Base-by-base conservation (phyloP, 306 rosid species). In the Vigna reflexopilosa region DNA sequence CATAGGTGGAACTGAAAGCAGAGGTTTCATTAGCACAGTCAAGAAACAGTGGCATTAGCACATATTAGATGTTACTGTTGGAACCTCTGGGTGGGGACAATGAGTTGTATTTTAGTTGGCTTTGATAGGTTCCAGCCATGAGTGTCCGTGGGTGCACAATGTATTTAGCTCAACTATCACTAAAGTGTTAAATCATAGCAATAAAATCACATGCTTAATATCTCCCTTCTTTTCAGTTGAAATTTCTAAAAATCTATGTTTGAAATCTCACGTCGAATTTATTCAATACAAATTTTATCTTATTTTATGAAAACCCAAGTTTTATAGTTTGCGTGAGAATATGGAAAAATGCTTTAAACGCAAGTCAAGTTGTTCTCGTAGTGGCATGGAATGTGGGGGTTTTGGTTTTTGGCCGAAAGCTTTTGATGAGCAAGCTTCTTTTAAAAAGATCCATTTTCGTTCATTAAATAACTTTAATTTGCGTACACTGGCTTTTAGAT, bases 401-500 rank as follows among this genome's bases (percentile, higher is more conserved):
- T 59, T 59, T 59, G 32, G 19, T 59, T 28, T 59, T 26, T 26
- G 66, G 40, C 17, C 40, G 17, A 59, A 59, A 59, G 42, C 66
- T 59, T 59, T 59, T 28, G 66, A 26, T 59, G 40, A 28, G 6
- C 11, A 12, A 59, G 4, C 5, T 5, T 26, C 30, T 42, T 42
- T 59, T 24, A 4, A 14, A 26, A 42, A 1, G 40, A 13, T 59
- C 13, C 1, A 5, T 57, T 59, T 59, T 42, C 17, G 26, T 12
- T 30, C 5, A 5, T 30, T 30, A 24, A 24, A 3, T 57, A 22
- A 57, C n/a, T 57, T 12, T 55, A 55, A 55, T 55, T 9, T 58
- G 26, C 1, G 32, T 2, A 24, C 1, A 2, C 0, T 9, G 47
- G 47, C 47, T 40, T 42, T 42, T 9, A 9, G 47, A 4, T 9